Evolutionary conservation across 208 protist species (phyloP).

Genomic region (Lotmaria passim): DNA sequence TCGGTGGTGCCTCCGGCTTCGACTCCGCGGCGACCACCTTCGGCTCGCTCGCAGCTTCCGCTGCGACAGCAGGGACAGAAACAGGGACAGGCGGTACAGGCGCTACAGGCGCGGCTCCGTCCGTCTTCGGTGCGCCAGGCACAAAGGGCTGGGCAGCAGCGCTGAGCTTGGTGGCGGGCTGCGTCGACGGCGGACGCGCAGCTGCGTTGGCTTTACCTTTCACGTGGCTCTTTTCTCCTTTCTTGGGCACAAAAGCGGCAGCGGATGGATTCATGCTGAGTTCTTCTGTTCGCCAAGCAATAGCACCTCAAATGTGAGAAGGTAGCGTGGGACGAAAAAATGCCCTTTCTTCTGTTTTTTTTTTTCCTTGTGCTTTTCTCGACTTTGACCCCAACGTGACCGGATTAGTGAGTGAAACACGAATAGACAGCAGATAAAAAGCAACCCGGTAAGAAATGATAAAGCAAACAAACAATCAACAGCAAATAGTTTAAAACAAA

Average conservation of each 20-base stretch:
- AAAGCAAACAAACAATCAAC: not conserved
- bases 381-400: not conserved
- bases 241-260: conserved; percentile 53
- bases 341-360: not conserved
- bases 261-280: conserved; percentile 61
- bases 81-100: too few relatives aligned
- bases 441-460: too few relatives aligned
- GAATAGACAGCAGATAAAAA: conserved; percentile 11
- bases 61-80: too few relatives aligned
- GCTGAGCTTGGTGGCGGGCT: conserved; percentile 52
- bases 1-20: not conserved
- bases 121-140: conserved; percentile 35
- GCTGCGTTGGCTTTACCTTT: conserved; percentile 3
- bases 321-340: not conserved
- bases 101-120: conserved; percentile 4
- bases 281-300: not conserved
- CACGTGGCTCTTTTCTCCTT: conserved; percentile 3
- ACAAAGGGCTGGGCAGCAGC: conserved; percentile 67
- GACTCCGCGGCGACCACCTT: not conserved
- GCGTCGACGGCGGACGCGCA: conserved; percentile 15
- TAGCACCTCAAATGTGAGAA: not conserved
- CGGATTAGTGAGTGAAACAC: not conserved
- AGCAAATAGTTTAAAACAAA: conserved; percentile 11
- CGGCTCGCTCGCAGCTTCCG: too few relatives aligned
- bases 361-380: not conserved